Base-by-base conservation (phyloP, 352 stramenopile genomes). In the Globisporangium solare region DNA sequence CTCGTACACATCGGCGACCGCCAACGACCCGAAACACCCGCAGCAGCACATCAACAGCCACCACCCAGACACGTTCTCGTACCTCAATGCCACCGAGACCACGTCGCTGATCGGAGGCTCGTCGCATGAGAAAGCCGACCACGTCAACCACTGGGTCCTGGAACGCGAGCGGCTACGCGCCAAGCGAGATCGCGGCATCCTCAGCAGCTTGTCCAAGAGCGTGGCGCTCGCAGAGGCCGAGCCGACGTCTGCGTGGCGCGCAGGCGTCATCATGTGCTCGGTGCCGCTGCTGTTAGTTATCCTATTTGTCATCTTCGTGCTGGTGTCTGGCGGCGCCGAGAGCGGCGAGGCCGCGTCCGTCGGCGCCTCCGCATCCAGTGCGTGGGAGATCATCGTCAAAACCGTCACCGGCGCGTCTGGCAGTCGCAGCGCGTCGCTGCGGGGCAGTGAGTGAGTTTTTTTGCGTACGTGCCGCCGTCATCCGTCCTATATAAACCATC, bases 61-160 rank as follows among this genome's bases (percentile, higher is more conserved):
- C 39, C 20, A 37, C 14, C 14, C 24, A 2, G 21, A 48, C 14
- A 14, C 49, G 7, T 51, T 53, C 14, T 47, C 55, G 37, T 49
- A 54, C 14, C 20, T 61, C 6, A 61, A 61, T 21, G 55, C 46
- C 13, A 60, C 64, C 3, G 66, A 74, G 52, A 59, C 42, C n/a
- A 64, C 59, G 10, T 59, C 58, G 20, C 47, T 79, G 51, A 65
- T 76, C 48, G 60, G 68, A 21, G 51, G 56, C 11, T 59, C 71
- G 3, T 46, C 60, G 7, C 54, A 51, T 15, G 39, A 43, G 17
- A n/a, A 43, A 0, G 60, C 8, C 31, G 61, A 54, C 4, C 68
- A 83, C 22, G 70, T 83, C 61, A 88, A 84, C 56, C 87, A 92
- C 67, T 92, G 81, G 81, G 75, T 86, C 50, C 79, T 83, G 50